Evolutionary conservation across 352 stramenopile genomes (phyloP), one percentile per base, ranked within the genome.

Genomic region (Blastocystis sp.): DNA sequence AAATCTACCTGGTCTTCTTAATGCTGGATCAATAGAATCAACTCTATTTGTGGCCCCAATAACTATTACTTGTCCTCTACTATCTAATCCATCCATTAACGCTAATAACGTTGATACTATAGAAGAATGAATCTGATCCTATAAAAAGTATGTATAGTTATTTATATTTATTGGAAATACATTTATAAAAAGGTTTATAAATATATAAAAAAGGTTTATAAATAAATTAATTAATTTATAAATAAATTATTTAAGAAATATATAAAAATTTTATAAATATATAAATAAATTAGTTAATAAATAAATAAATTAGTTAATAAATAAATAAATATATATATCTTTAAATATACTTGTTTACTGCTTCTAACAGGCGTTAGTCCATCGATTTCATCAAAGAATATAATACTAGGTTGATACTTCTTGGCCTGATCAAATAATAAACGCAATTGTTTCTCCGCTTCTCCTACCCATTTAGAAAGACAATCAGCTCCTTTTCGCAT

Each of bases 1-100:
- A 45, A 93, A 93, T 0, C 83, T 80, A 11, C 86, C 86, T 7
- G 86, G 84, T 30, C 89, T 74, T 28, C 92, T 74, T 23, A 97
- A 67, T 9, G 89, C 88, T 3, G 82, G 78, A 68, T 97, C 89
- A 31, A 97, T 84, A 1, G 79, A 79, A 68, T 88, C 81, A 4
- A 93, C 73, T n/a, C 88, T 77, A 65, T 97, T 99, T 0, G 91
- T 98, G 2, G 90, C 90, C 11, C 80, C 90, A 52, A 98, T 83
- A n/a, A 97, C 86, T 21, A 97, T 75, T 0, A 97, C 86, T 13
- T 65, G 55, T n/a, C 69, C 69, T 10, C 69, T 55, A 40, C 25
- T 65, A 45, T 74, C 69, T 25, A 74, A 49, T 24, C 82, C 82
- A 44, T 92, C 82, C 81, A 92, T 92, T 16, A 90, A 68, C 23